phyloP scores from a whole-genome alignment of 2,329 filamentous ascomycete species.

The Cytospora schulzeri region DNA sequence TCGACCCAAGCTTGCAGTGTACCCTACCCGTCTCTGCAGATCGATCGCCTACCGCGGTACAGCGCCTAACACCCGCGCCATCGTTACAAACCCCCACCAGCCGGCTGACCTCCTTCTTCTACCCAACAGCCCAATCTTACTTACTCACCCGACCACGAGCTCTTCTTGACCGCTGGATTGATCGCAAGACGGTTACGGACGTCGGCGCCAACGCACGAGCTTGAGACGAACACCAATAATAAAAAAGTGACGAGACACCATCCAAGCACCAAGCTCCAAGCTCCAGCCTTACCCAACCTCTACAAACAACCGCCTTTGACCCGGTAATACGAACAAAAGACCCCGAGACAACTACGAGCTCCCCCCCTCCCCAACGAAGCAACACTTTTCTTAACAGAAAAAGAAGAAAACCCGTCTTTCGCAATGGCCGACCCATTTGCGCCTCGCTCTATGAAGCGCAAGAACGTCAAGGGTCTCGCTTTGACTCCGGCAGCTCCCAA shows the following conservation, averaged over 20 bases:
- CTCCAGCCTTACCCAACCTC: conserved; percentile 13
- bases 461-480: conserved; percentile 96
- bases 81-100: neutral
- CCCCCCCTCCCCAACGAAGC: neutral
- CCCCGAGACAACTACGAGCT: conserved; percentile 5
- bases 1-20: neutral
- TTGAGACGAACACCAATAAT: neutral
- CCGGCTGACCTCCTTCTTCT: neutral
- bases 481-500: conserved; percentile 79
- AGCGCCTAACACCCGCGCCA: neutral
- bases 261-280: conserved; percentile 15
- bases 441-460: conserved; percentile 90
- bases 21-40: neutral
- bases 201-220: neutral
- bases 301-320: conserved; percentile 4
- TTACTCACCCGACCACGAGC: neutral
- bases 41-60: conserved; percentile 14
- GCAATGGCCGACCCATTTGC: conserved; percentile 65
- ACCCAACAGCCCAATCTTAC: neutral
- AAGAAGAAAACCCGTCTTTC: conserved; percentile 28
- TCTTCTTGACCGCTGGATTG: neutral
- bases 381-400: neutral
- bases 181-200: neutral
- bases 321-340: neutral
- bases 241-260: neutral